Conservation (phyloP, 768 basidiomycete genomes). For the Mycena latifolia region DNA sequence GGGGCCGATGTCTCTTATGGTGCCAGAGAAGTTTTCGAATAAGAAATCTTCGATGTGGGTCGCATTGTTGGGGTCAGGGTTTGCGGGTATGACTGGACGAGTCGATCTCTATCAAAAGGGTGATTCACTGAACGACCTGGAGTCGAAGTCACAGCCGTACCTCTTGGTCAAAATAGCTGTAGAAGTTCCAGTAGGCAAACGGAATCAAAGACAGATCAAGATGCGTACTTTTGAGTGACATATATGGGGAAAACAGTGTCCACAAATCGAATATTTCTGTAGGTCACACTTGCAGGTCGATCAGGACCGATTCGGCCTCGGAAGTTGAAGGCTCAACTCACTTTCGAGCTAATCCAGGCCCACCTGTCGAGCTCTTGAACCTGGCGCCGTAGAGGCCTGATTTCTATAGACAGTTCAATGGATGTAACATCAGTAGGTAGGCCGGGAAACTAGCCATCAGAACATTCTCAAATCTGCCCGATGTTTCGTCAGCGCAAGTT, state of each 20-base stretch:
- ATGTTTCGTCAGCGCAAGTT: slow-evolving; percentile 12
- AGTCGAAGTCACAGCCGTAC: slow-evolving; percentile 11
- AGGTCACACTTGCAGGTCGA: slow-evolving; percentile 23
- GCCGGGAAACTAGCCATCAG: slow-evolving; percentile 22
- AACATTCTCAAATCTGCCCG: slow-evolving; percentile 24
- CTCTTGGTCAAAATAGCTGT: slow-evolving; percentile 27
- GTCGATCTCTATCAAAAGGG: slow-evolving; percentile 10
- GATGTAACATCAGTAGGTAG: slow-evolving; percentile 15
- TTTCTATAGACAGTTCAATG: slow-evolving; percentile 35
- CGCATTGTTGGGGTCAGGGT: slow-evolving; percentile 25
- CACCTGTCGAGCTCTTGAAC: slow-evolving; percentile 58
- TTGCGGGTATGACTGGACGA: slow-evolving; percentile 24
- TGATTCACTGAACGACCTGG: slow-evolving; percentile 11
- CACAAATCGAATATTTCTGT: slow-evolving; percentile 29
- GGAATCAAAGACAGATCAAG: slow-evolving; percentile 8
- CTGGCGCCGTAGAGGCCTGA: slow-evolving; percentile 50
- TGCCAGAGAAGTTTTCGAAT: slow-evolving; percentile 28
- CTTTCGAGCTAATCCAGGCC: slow-evolving; percentile 50
- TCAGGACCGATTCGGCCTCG: slow-evolving; percentile 16
- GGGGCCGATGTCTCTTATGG: slow-evolving; percentile 25
- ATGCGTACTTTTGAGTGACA: slow-evolving; percentile 31
- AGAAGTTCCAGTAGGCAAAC: slow-evolving; percentile 9
- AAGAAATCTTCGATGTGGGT: slow-evolving; percentile 25
- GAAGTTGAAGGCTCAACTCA: slow-evolving; percentile 34
- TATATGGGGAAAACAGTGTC: slow-evolving; percentile 28